Percentiles rank a stretch among this genome's conserved stretches.
phyloP scores from a whole-genome alignment of 202 grass and related monocot genomes.

The Zizania palustris region DNA sequence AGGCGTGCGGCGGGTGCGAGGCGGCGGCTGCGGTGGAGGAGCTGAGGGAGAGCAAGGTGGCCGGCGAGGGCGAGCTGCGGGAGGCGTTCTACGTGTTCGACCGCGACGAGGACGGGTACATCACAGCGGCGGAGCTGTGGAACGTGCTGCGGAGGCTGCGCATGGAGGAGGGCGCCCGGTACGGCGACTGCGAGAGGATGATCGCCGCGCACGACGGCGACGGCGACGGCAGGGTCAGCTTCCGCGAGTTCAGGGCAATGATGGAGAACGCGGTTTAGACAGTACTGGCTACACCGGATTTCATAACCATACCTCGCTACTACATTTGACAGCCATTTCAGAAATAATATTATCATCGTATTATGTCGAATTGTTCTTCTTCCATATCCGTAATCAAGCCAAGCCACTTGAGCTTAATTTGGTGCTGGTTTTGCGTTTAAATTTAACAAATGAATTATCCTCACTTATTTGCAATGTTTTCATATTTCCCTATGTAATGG shows the following conservation, averaged over 20 bases:
- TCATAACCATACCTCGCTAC: too few species aligned
- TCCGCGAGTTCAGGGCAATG: conserved; percentile 62
- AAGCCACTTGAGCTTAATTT: too few species aligned
- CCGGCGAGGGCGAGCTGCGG: conserved; percentile 62
- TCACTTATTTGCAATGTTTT: too few species aligned
- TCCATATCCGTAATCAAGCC: too few species aligned
- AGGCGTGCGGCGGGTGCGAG: background rate
- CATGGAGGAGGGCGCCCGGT: conserved; percentile 46
- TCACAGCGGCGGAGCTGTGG: conserved; percentile 64
- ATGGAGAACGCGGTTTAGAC: conserved; percentile 58
- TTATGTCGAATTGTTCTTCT: too few species aligned
- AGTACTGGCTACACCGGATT: too few species aligned
- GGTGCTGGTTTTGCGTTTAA: too few species aligned
- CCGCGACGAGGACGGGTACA: conserved; percentile 71
- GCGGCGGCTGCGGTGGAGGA: conserved; percentile 39
- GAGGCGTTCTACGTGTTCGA: conserved; percentile 87
- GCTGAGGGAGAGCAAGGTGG: conserved; percentile 57
- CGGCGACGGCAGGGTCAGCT: conserved; percentile 60
- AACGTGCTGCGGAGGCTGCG: conserved; percentile 61
- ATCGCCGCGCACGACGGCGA: conserved; percentile 60
- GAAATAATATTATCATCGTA: too few species aligned
- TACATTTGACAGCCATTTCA: background rate
- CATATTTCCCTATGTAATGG: too few species aligned
- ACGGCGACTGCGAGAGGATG: conserved; percentile 65
- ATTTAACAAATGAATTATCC: too few species aligned